Evolutionary conservation across 2,329 filamentous ascomycete genomes (phyloP).

Genomic region (Aotearoamyces nothofagi): DNA sequence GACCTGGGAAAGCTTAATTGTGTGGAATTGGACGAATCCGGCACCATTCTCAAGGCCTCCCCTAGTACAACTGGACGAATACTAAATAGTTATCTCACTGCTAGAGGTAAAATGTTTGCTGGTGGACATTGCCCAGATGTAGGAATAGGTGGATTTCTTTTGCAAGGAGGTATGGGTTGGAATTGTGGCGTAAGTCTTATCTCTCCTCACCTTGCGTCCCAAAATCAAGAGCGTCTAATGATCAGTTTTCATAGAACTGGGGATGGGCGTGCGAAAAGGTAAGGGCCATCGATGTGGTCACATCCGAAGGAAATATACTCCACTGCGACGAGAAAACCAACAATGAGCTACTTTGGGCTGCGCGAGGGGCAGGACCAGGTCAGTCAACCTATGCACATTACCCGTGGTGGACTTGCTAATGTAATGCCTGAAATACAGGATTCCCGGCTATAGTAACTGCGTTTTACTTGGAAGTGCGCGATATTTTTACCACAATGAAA

Average conservation of each 20-base stretch:
- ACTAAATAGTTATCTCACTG: slow-evolving; percentile 24
- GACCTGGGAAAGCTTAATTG: slow-evolving; percentile 23
- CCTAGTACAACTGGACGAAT: slow-evolving; percentile 30
- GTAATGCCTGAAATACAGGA: slow-evolving; percentile 19
- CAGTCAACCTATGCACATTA: slow-evolving; percentile 3
- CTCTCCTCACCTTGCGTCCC: neutral
- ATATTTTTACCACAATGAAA: slow-evolving; percentile 4
- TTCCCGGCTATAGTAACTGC: slow-evolving; percentile 36
- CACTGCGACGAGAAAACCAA: slow-evolving; percentile 27
- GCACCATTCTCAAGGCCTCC: slow-evolving; percentile 24
- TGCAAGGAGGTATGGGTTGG: slow-evolving; percentile 44
- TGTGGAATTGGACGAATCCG: slow-evolving; percentile 24
- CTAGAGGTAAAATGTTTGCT: slow-evolving; percentile 29
- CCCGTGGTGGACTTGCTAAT: too few relatives aligned
- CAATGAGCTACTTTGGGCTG: slow-evolving; percentile 30
- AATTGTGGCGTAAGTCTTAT: slow-evolving; percentile 29
- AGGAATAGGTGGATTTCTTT: slow-evolving; percentile 36
- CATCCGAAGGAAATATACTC: slow-evolving; percentile 11
- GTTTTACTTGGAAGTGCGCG: slow-evolving; percentile 29
- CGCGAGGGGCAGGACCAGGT: slow-evolving; percentile 10
- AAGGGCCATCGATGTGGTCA: slow-evolving; percentile 14
- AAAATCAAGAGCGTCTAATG: neutral
- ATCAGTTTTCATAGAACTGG: slow-evolving; percentile 26
- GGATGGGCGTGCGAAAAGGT: slow-evolving; percentile 31
- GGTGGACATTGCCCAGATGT: slow-evolving; percentile 41